phyloP scores from a whole-genome alignment of 331 rosid species.

The Telfairia occidentalis region DNA sequence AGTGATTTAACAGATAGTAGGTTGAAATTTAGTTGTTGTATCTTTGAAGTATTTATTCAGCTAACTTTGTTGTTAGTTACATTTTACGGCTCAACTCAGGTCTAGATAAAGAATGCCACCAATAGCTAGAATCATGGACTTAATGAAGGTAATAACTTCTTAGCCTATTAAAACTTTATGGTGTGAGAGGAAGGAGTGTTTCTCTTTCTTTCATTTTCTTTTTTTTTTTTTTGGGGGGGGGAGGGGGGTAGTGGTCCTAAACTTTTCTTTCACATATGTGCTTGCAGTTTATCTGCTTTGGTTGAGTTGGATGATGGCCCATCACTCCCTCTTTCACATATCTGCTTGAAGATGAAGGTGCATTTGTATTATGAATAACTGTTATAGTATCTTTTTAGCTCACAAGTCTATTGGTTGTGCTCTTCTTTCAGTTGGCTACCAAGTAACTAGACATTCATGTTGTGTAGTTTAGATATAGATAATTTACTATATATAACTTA shows the following conservation, averaged over 20 bases:
- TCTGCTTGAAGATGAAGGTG: too few species aligned
- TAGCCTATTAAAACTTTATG: background rate
- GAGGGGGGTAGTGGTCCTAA: background rate
- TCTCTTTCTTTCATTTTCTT: too few species aligned
- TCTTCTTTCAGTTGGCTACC: too few species aligned
- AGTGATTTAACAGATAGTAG: background rate
- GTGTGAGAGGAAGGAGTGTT: background rate
- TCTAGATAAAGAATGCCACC: slow-evolving; percentile 55
- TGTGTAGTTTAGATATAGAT: too few species aligned
- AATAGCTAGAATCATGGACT: slow-evolving; percentile 88
- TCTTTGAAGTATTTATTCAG: background rate
- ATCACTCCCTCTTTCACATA: too few species aligned
- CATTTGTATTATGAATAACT: too few species aligned
- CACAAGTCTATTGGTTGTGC: too few species aligned
- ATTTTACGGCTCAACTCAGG: slow-evolving; percentile 56
- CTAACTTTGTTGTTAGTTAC: background rate
- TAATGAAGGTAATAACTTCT: slow-evolving; percentile 69
- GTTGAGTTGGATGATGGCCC: too few species aligned
- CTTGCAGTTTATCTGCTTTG: background rate
- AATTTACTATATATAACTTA: too few species aligned
- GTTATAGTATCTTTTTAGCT: too few species aligned
- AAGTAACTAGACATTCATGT: too few species aligned
- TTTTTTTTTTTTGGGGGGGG: too few species aligned
- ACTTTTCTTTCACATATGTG: background rate
- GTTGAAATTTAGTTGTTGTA: background rate